Base-by-base conservation (phyloP, 768 basidiomycete species). In the Pisolithus orientalis region DNA sequence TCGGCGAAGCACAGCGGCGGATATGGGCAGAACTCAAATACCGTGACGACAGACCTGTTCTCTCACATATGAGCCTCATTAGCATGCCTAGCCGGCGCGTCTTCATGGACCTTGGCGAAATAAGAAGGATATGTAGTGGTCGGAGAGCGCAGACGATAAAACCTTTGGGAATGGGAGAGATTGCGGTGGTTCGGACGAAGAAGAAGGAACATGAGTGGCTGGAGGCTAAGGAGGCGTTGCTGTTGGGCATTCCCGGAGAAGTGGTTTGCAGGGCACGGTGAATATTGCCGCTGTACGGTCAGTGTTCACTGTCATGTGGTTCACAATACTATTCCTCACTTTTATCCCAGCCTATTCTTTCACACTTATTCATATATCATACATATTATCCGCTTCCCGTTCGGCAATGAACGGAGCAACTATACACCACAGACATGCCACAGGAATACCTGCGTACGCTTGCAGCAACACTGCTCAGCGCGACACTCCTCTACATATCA, bases 1-100 rank as follows among this genome's bases (percentile, higher is more conserved):
- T 77, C 10, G 72, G 76, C 55, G 81, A 85, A 29, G 77, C 83
- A 1, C 78, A 92, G 52, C 78, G 79, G 31, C 82, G 93, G 37
- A 89, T 98, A 69, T 96, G 95, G 93, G 90, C 90, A 2, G 83
- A 85, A 47, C 82, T 97, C 58, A 99, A 99, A 72, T 94, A 95
- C 72, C 81, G 95, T 47, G 84, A 91, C 59, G 90, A 96, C 66
- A 75, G 80, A 29, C 90, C 94, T 5, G 91, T 97, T 21, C 75
- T 99, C 55, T 75, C 72, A 49, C 63, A 76, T 58, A 93, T 97
- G 85, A 72, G 80, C 46, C 80, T 95, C 66, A 76, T 98, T 59
- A 89, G 86, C 70, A 85, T 78, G 67, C 93, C 94, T 2, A 89
- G 85, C 68, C 83, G 87, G 63, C 77, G 86, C 48, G 78, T 96